These are phyloP conservation scores for Penicillium sp. DNA, from an alignment of 2,329 filamentous ascomycete genomes.

Conservation along the genomic window DNA sequence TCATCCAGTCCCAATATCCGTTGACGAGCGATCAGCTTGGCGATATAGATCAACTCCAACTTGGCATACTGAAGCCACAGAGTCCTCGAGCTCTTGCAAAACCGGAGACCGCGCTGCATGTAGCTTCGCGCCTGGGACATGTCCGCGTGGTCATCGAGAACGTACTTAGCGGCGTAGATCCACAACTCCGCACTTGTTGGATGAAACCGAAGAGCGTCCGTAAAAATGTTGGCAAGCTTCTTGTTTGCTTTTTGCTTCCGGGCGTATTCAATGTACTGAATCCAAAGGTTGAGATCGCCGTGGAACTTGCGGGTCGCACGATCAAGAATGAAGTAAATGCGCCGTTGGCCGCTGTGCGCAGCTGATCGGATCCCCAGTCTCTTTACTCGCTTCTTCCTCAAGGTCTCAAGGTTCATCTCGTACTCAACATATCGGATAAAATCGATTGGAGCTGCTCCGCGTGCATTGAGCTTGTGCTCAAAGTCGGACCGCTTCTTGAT, in stretches of 20 bases:
- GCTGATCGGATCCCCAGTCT: slow-evolving; percentile 75
- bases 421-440: slow-evolving; percentile 81
- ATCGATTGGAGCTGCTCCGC: slow-evolving; percentile 73
- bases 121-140: slow-evolving; percentile 83
- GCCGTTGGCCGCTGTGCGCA: slow-evolving; percentile 72
- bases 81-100: slow-evolving; percentile 72
- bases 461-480: slow-evolving; percentile 85
- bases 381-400: slow-evolving; percentile 80
- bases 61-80: slow-evolving; percentile 91
- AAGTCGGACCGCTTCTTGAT: slow-evolving; percentile 89
- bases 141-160: slow-evolving; percentile 77
- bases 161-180: slow-evolving; percentile 77
- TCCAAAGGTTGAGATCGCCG: slow-evolving; percentile 79
- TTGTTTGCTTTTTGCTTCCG: slow-evolving; percentile 65
- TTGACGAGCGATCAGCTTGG: slow-evolving; percentile 74
- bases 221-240: slow-evolving; percentile 62
- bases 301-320: slow-evolving; percentile 82
- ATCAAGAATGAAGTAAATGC: slow-evolving; percentile 87
- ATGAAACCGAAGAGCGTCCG: slow-evolving; percentile 76
- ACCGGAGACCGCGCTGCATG: slow-evolving; percentile 86
- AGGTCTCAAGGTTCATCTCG: slow-evolving; percentile 67
- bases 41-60: slow-evolving; percentile 89
- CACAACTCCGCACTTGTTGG: slow-evolving; percentile 81
- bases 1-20: slow-evolving; percentile 65
- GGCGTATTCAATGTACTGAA: slow-evolving; percentile 84